Evolutionary conservation across 2,329 filamentous ascomycete genomes (phyloP).

Genomic region (Hypomyces perniciosus): DNA sequence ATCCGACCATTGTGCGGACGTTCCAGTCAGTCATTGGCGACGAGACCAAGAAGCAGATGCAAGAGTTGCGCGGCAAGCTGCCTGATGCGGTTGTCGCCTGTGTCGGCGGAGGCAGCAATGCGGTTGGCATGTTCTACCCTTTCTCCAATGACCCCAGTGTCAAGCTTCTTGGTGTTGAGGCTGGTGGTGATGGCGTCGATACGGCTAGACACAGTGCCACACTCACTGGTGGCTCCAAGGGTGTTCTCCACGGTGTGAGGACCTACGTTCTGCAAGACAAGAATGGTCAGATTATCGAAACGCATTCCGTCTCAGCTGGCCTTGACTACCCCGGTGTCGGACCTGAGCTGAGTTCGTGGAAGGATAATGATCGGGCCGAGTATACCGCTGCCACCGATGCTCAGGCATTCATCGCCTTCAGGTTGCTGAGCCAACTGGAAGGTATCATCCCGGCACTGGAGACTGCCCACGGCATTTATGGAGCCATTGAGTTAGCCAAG

Average conservation of each 20-base stretch:
- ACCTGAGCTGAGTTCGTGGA: constrained; percentile 87
- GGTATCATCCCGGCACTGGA: constrained; percentile 96
- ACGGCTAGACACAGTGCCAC: constrained; percentile 84
- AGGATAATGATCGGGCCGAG: constrained; percentile 77
- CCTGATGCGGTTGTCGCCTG: constrained; percentile 96
- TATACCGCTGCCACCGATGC: constrained; percentile 91
- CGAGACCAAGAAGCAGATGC: constrained; percentile 91
- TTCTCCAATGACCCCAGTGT: constrained; percentile 82
- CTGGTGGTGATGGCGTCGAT: constrained; percentile 86
- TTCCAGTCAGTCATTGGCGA: constrained; percentile 96
- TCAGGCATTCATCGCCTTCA: constrained; percentile 83
- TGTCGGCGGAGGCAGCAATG: constrained; percentile 92
- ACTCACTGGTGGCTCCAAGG: constrained; percentile 77
- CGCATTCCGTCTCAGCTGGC: constrained; percentile 92
- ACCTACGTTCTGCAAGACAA: constrained; percentile 93
- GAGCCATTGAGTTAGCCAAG: constrained; percentile 85
- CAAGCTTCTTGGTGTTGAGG: constrained; percentile 88
- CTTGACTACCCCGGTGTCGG: constrained; percentile 97
- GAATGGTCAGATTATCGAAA: constrained; percentile 89
- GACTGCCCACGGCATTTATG: constrained; percentile 86
- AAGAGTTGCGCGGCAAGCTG: constrained; percentile 74
- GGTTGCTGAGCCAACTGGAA: constrained; percentile 77
- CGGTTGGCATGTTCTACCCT: constrained; percentile 96
- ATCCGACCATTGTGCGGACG: constrained; percentile 93
- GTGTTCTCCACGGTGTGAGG: constrained; percentile 89